These are phyloP conservation scores for Ustilago lituana DNA, from an alignment of 1,284 basidiomycete genomes.

Conservation along the genomic window DNA sequence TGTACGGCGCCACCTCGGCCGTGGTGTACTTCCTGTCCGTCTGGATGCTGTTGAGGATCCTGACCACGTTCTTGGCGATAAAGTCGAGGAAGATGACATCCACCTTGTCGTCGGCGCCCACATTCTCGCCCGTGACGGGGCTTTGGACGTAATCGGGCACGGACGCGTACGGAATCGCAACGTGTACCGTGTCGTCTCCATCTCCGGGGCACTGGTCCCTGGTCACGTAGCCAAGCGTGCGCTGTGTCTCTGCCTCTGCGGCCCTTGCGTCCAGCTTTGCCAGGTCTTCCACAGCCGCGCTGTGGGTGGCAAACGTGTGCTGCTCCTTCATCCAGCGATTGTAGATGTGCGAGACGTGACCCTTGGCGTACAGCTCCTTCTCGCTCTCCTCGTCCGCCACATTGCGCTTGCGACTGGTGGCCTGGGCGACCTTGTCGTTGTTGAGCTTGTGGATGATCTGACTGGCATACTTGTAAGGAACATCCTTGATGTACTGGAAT, in stretches of 20 bases:
- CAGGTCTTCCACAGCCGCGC: constrained; percentile 14
- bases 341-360: constrained; percentile 45
- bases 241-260: constrained; percentile 14
- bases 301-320: constrained; percentile 3
- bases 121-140: constrained; percentile 18
- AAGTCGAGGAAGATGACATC: constrained; percentile 57
- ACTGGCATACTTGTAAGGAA: constrained; percentile 53
- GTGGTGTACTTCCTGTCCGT: constrained; percentile 33
- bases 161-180: constrained; percentile 36
- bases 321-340: constrained; percentile 43
- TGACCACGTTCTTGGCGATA: constrained; percentile 40
- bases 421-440: constrained; percentile 17
- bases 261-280: constrained; percentile 24
- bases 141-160: constrained; percentile 60
- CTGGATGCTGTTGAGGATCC: constrained; percentile 40
- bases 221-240: constrained; percentile 64
- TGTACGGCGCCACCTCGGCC: constrained; percentile 48
- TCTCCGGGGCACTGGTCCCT: constrained; percentile 47
- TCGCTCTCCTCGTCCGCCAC: constrained; percentile 18
- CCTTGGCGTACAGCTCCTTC: constrained; percentile 34
- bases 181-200: constrained; percentile 61
- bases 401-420: constrained; percentile 20
- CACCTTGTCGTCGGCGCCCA: constrained; percentile 21
- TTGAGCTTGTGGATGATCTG: constrained; percentile 52
- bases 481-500: constrained; percentile 59